Evolutionary conservation across 2,329 filamentous ascomycete species (phyloP).

Genomic region (Thelonectria discophora): DNA sequence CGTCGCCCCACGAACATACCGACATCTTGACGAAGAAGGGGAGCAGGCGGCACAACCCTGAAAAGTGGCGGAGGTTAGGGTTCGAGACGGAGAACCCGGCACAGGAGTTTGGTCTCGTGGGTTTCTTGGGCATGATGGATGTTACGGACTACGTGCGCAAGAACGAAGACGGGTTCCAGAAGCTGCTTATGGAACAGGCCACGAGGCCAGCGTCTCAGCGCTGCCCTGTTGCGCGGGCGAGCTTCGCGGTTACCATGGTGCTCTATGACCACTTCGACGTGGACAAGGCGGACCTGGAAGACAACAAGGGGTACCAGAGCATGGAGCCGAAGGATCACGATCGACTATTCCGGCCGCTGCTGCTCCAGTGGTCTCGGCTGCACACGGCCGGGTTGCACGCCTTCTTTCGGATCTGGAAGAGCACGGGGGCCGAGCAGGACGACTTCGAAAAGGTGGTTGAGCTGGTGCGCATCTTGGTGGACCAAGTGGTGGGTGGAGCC

Average conservation of each 20-base stretch:
- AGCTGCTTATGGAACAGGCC: constrained; percentile 88
- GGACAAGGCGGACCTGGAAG: constrained; percentile 82
- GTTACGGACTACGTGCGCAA: constrained; percentile 92
- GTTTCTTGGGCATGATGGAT: constrained; percentile 97
- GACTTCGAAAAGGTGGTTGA: constrained; percentile 96
- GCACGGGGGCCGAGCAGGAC: constrained; percentile 81
- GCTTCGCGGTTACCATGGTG: constrained; percentile 84
- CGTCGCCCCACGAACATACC: constrained; percentile 49
- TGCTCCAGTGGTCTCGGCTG: constrained; percentile 92
- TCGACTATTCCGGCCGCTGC: constrained; percentile 82
- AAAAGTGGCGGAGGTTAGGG: constrained; percentile 92
- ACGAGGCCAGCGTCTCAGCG: constrained; percentile 74
- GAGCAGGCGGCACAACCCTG: constrained; percentile 79
- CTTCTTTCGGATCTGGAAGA: constrained; percentile 93
- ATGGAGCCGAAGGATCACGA: constrained; percentile 84
- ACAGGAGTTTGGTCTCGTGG: constrained; percentile 83
- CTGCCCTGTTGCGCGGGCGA: constrained; percentile 88
- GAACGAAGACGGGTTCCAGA: constrained; percentile 92
- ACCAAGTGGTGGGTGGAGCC: constrained; percentile 87
- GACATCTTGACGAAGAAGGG: constrained; percentile 60
- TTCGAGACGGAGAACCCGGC: constrained; percentile 91
- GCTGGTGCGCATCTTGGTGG: constrained; percentile 86
- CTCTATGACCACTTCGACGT: constrained; percentile 97
- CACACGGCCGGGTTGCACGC: constrained; percentile 87
- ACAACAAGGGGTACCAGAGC: constrained; percentile 77